These are phyloP conservation scores for Saccharum officinarum DNA, from an alignment of 176 grass and related monocot genomes.

Conservation along the genomic window DNA sequence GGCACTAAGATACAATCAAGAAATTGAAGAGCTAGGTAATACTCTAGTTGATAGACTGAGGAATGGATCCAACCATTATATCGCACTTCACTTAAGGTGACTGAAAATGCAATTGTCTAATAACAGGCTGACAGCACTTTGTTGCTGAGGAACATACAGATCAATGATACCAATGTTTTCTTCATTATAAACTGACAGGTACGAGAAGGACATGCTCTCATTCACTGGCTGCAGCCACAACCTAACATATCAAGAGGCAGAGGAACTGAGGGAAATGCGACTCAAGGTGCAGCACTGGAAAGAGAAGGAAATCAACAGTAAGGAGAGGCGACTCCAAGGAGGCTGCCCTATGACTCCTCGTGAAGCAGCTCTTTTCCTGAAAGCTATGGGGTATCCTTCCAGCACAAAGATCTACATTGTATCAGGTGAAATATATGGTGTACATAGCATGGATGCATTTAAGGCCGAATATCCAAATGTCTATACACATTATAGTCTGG, in stretches of 20 bases:
- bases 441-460: conserved; percentile 73
- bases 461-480: conserved; percentile 77
- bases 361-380: conserved; percentile 81
- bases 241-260: conserved; percentile 61
- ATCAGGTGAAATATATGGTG: conserved; percentile 86
- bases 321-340: conserved; percentile 77
- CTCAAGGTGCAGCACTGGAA: conserved; percentile 86
- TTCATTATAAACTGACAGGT: conserved; percentile 53
- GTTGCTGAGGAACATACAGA: neutral
- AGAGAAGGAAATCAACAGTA: conserved; percentile 91
- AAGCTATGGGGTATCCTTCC: conserved; percentile 97
- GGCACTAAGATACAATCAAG: conserved; percentile 64
- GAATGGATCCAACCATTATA: conserved; percentile 79
- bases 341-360: conserved; percentile 95
- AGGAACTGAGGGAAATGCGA: conserved; percentile 78
- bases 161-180: conserved; percentile 16
- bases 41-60: conserved; percentile 77
- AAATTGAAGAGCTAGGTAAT: conserved; percentile 76
- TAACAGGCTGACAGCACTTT: conserved; percentile 18
- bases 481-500: conserved; percentile 73
- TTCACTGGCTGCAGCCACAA: conserved; percentile 97
- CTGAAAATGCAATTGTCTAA: conserved; percentile 20
- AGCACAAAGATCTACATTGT: conserved; percentile 91
- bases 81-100: conserved; percentile 98
- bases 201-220: conserved; percentile 99